phyloP scores from a whole-genome alignment of 805 yeast genomes.

The Monosporozyma aquatica region DNA sequence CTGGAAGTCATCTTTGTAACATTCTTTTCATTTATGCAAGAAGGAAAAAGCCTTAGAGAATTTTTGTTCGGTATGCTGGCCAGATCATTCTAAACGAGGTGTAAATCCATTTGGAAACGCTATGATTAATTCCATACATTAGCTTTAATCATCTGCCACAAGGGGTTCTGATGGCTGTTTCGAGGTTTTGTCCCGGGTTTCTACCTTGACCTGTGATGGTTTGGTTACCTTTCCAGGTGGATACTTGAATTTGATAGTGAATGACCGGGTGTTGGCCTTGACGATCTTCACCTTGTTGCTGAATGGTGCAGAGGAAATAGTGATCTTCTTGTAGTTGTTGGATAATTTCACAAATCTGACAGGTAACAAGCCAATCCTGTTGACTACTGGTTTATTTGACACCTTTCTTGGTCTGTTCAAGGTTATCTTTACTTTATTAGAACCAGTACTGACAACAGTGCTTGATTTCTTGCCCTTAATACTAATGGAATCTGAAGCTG shows the following conservation, averaged over 20 bases:
- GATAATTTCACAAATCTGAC: conserved; percentile 37
- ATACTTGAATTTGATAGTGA: conserved; percentile 20
- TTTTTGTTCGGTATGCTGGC: no score
- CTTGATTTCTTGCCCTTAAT: neutral
- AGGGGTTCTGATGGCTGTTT: no score
- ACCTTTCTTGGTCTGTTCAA: conserved; percentile 8
- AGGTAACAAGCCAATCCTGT: conserved; percentile 26
- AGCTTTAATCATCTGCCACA: no score
- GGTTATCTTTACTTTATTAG: conserved; percentile 13
- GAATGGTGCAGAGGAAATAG: conserved; percentile 38
- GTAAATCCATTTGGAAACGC: no score
- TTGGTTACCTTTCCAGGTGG: neutral
- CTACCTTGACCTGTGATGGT: neutral
- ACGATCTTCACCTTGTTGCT: conserved; percentile 19
- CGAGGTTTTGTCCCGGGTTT: no score
- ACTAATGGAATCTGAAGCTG: no score
- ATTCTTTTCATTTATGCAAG: no score
- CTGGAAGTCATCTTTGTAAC: no score
- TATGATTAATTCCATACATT: no score
- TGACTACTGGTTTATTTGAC: conserved; percentile 7
- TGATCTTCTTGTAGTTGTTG: conserved; percentile 29
- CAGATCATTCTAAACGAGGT: no score
- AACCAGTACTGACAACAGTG: neutral
- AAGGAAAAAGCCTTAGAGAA: no score
- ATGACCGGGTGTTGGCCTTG: conserved; percentile 25